Base-by-base conservation (phyloP, 2,329 filamentous ascomycete species). In the Leptographium flavum region DNA sequence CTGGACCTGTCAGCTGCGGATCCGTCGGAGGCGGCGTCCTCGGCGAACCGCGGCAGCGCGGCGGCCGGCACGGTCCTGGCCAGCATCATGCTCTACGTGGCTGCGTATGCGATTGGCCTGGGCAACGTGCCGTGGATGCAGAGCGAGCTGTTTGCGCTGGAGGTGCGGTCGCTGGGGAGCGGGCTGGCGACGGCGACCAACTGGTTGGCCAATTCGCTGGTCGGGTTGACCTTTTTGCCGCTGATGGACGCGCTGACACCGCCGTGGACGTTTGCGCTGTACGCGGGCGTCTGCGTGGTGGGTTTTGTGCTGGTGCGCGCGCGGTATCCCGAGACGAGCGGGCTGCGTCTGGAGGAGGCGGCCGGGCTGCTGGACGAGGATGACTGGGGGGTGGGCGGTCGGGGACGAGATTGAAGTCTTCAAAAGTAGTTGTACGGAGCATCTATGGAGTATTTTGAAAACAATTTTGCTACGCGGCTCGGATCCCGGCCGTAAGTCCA, bases 121-220 rank as follows among this genome's bases (percentile, higher is more conserved):
- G 90, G 90, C 9, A 93, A 87, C 55, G 87, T 96, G 3, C 88
- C 90, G 0, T 96, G 90, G 90, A 90, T 94, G 71, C 88, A 94
- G 64, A 86, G 81, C 54, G 90, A 96, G 64, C 73, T 94, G 28
- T 95, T 95, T 57, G 83, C 87, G 1, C 68, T 88, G 40, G 71
- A 72, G 27, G 83, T 87, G 39, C 77, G 84, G 41, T 79, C 80
- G 5, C 62, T 86, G 2, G 85, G 84, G 25, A 84, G 80, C 47
- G 79, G 79, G 0, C 60, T 86, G 5, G 74, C 82, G 2, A 90
- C 88, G 8, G 81, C 80, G 5, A 93, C 85, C 7, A 95, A 77
- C 57, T 96, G 90, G 90, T 74, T 73, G 4, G 79, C 82, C 22
- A 96, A 96, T 59, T 92, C 93, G 48, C 60, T 92, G 17, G 72